Evolutionary conservation across 768 basidiomycete species (phyloP).

Genomic region (Macrocybe gigantea): DNA sequence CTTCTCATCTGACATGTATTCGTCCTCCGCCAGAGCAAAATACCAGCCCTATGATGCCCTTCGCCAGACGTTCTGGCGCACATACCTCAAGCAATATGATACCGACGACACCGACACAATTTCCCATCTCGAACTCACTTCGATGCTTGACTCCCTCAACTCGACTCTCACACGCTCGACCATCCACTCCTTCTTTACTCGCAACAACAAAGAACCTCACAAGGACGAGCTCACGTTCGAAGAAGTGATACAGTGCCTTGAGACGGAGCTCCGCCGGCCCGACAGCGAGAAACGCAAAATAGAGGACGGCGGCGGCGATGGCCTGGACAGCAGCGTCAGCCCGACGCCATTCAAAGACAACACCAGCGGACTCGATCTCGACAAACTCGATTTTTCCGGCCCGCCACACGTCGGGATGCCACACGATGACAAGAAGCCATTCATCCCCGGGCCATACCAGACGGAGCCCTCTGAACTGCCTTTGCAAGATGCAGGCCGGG

Average conservation of each 20-base stretch:
- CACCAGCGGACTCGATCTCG: constrained; percentile 40
- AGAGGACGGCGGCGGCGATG: constrained; percentile 36
- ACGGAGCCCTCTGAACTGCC: constrained; percentile 47
- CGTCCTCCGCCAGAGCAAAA: constrained; percentile 57
- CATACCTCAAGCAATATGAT: constrained; percentile 88
- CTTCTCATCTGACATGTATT: not conserved
- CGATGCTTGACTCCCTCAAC: constrained; percentile 95
- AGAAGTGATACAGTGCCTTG: constrained; percentile 80
- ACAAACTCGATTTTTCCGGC: constrained; percentile 58
- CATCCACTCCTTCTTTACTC: constrained; percentile 75
- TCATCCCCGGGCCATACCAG: constrained; percentile 16
- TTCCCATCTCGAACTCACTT: constrained; percentile 82
- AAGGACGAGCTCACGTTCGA: constrained; percentile 72
- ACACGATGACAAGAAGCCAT: constrained; percentile 7
- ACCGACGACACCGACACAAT: constrained; percentile 71
- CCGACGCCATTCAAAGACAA: constrained; percentile 39
- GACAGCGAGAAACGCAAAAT: constrained; percentile 65
- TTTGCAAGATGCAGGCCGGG: constrained; percentile 11
- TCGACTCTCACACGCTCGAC: constrained; percentile 83
- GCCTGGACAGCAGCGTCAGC: constrained; percentile 41
- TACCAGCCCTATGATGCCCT: constrained; percentile 94
- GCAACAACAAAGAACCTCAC: constrained; percentile 55
- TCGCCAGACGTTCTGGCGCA: constrained; percentile 86
- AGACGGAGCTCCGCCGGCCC: constrained; percentile 75
- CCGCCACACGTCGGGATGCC: constrained; percentile 26